Evolutionary conservation across 164 flowering plant species (phyloP).

Genomic region (Piper betle): DNA sequence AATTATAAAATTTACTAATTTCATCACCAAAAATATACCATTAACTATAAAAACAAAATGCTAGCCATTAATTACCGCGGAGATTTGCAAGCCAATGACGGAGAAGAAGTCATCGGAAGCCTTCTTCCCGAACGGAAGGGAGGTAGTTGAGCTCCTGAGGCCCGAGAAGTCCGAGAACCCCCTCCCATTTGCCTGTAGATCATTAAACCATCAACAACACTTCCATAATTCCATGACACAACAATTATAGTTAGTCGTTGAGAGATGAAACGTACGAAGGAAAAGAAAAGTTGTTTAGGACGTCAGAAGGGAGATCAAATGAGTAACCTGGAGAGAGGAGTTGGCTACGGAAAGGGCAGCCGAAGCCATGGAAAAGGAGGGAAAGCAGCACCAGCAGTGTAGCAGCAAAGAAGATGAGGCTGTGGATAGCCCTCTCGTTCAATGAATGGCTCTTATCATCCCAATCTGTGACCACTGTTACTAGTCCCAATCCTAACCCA

Average conservation of each 20-base stretch:
- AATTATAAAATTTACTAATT: no score
- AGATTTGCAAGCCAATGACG: slow-evolving; percentile 64
- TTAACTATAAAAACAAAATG: no score
- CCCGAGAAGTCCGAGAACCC: slow-evolving; percentile 68
- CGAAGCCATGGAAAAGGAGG: slow-evolving; percentile 36
- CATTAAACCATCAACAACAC: background rate
- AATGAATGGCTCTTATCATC: slow-evolving; percentile 29
- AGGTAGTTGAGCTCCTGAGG: slow-evolving; percentile 43
- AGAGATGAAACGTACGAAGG: no score
- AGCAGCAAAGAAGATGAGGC: slow-evolving; percentile 26
- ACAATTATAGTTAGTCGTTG: no score
- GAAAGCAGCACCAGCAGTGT: background rate
- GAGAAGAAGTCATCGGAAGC: slow-evolving; percentile 58
- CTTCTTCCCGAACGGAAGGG: slow-evolving; percentile 45
- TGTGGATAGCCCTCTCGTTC: slow-evolving; percentile 31
- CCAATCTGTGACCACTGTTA: background rate
- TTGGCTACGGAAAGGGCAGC: slow-evolving; percentile 65
- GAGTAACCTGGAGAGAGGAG: slow-evolving; percentile 43
- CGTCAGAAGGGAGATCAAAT: background rate
- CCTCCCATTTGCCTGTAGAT: slow-evolving; percentile 38
- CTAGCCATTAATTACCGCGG: slow-evolving; percentile 42
- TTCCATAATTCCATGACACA: background rate
- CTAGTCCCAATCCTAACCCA: background rate
- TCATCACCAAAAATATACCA: no score
- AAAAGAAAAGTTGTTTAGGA: background rate